A percentile compares a stretch with the other conserved stretches of the same genome.
Evolutionary conservation across 495 filamentous ascomycete genomes (phyloP).

Genomic region (Ramalina intermedia): DNA sequence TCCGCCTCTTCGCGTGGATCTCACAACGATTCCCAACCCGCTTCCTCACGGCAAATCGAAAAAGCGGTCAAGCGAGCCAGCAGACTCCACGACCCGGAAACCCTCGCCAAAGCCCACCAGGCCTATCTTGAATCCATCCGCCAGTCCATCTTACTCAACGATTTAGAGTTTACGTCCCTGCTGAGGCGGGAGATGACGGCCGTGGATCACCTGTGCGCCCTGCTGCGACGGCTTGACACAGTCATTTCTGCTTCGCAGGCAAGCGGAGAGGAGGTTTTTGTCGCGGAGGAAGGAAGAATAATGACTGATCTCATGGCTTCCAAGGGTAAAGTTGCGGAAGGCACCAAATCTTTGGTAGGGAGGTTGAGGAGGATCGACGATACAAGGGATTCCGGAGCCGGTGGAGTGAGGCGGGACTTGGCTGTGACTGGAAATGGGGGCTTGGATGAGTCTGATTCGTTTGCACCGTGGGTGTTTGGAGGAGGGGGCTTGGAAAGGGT

Average conservation of each 20-base stretch:
- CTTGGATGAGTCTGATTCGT: constrained; percentile 19
- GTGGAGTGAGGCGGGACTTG: constrained; percentile 24
- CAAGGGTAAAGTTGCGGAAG: constrained; percentile 34
- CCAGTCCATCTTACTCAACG: constrained; percentile 56
- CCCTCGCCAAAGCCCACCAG: constrained; percentile 63
- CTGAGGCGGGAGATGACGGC: constrained; percentile 57
- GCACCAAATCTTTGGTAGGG: not conserved
- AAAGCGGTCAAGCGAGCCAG: constrained; percentile 11
- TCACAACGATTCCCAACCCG: not conserved
- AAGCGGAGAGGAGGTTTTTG: constrained; percentile 60
- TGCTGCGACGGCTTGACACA: constrained; percentile 52
- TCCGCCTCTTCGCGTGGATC: not conserved
- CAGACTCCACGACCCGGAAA: constrained; percentile 60
- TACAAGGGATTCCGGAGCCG: constrained; percentile 28
- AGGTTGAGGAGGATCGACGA: constrained; percentile 39
- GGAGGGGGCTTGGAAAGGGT: constrained; percentile 49
- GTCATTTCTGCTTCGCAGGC: constrained; percentile 63
- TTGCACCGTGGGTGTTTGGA: constrained; percentile 46
- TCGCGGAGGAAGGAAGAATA: constrained; percentile 50
- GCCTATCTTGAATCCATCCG: constrained; percentile 53
- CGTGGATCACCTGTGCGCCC: constrained; percentile 63
- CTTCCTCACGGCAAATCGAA: not conserved
- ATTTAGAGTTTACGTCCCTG: constrained; percentile 49
- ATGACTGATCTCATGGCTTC: constrained; percentile 40
- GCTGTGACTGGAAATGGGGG: constrained; percentile 8